phyloP scores from a whole-genome alignment of 306 rosid genomes.

The Acacia melanoxylon region DNA sequence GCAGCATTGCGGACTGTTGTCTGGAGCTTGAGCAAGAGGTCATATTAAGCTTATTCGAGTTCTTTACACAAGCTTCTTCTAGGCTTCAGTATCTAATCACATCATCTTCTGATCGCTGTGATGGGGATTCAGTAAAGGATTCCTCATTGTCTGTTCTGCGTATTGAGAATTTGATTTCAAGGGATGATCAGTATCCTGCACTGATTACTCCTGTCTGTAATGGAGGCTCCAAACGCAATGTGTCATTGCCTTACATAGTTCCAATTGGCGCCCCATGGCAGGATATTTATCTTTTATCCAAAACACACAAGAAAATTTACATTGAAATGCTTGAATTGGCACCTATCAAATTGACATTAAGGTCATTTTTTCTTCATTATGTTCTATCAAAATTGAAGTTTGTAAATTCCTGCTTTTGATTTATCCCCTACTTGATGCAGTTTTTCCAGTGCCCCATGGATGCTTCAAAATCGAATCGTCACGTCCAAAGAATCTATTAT shows the following conservation, averaged over 20 bases:
- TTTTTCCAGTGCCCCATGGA: constrained; percentile 96
- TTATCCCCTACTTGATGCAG: constrained; percentile 45
- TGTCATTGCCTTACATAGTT: constrained; percentile 63
- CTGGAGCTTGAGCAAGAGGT: constrained; percentile 95
- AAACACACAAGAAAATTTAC: constrained; percentile 87
- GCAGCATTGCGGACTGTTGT: constrained; percentile 83
- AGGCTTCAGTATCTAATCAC: constrained; percentile 50
- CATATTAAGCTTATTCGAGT: constrained; percentile 82
- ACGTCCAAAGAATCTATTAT: constrained; percentile 74
- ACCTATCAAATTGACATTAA: constrained; percentile 80
- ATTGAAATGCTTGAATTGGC: constrained; percentile 82
- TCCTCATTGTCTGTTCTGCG: constrained; percentile 40
- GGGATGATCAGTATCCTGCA: constrained; percentile 38
- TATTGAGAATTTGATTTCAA: constrained; percentile 41
- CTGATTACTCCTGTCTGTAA: constrained; percentile 36
- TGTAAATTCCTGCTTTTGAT: constrained; percentile 21
- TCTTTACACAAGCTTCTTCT: constrained; percentile 62
- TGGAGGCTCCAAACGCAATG: constrained; percentile 40
- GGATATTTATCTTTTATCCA: constrained; percentile 79
- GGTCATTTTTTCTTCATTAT: constrained; percentile 39
- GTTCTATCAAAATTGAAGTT: constrained; percentile 9
- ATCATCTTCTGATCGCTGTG: constrained; percentile 51
- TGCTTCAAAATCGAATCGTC: constrained; percentile 71
- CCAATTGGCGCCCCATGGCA: constrained; percentile 99
- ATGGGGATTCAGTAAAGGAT: constrained; percentile 38